Evolutionary conservation across 108 stramenopile species (phyloP).

Genomic region (Pseudonitzschia multistriata): DNA sequence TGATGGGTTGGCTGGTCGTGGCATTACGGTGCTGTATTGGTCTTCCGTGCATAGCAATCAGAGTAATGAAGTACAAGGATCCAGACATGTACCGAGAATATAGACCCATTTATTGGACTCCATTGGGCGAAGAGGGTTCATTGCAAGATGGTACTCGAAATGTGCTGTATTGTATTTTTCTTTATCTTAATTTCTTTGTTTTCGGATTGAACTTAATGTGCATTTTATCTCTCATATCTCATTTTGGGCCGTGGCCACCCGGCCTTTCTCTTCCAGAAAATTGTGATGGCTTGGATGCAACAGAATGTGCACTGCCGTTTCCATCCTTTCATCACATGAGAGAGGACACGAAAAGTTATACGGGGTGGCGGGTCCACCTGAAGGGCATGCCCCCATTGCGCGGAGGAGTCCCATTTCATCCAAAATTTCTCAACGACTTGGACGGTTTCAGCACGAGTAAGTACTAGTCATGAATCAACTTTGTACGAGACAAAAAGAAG

Average conservation of each 20-base stretch:
- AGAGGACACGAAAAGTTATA: conserved; percentile 38
- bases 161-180: conserved; percentile 9
- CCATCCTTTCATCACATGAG: conserved; percentile 66
- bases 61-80: neutral
- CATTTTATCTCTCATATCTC: conserved; percentile 19
- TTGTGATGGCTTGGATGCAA: conserved; percentile 69
- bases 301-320: conserved; percentile 75
- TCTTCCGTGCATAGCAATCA: neutral
- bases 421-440: conserved; percentile 56
- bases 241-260: conserved; percentile 40
- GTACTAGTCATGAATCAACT: neutral
- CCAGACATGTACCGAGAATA: conserved; percentile 17
- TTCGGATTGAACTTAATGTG: conserved; percentile 23
- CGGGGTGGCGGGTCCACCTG: conserved; percentile 54
- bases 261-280: conserved; percentile 9
- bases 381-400: conserved; percentile 39
- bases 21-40: conserved; percentile 3
- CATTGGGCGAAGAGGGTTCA: neutral
- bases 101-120: conserved; percentile 18
- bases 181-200: neutral
- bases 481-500: no score
- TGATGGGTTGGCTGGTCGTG: conserved; percentile 22
- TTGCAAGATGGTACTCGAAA: conserved; percentile 11
- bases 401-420: conserved; percentile 41
- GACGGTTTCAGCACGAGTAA: conserved; percentile 77